phyloP scores from a whole-genome alignment of 257 asterid genomes.

The Fraxinus anomala region DNA sequence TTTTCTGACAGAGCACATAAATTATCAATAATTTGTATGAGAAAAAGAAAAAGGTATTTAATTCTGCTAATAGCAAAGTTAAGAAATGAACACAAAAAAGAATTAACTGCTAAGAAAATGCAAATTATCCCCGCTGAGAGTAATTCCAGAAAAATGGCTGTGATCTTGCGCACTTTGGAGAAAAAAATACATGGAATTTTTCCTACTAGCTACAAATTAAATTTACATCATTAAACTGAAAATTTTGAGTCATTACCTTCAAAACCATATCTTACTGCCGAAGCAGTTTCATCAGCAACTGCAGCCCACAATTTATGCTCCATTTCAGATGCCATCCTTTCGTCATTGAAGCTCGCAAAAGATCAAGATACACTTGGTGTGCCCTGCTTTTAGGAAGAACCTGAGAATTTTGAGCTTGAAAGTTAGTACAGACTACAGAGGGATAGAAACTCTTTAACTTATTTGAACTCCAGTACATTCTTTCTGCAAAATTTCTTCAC shows the following conservation, averaged over 20 bases:
- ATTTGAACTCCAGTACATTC: slow-evolving; percentile 58
- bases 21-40: background rate
- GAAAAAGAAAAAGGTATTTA: slow-evolving; percentile 17
- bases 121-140: background rate
- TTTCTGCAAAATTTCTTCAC: slow-evolving; percentile 78
- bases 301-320: slow-evolving; percentile 84
- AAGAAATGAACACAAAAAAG: slow-evolving; percentile 9
- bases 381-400: slow-evolving; percentile 95
- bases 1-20: slow-evolving; percentile 41
- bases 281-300: slow-evolving; percentile 89
- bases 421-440: slow-evolving; percentile 53
- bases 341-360: slow-evolving; percentile 64
- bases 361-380: slow-evolving; percentile 83
- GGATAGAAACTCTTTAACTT: slow-evolving; percentile 61
- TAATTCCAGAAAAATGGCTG: slow-evolving; percentile 19
- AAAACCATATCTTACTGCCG: slow-evolving; percentile 84
- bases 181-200: slow-evolving; percentile 16
- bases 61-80: slow-evolving; percentile 4
- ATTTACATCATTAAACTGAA: slow-evolving; percentile 15
- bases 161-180: slow-evolving; percentile 20
- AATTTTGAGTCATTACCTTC: slow-evolving; percentile 50
- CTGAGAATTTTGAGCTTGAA: slow-evolving; percentile 68
- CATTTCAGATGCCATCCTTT: slow-evolving; percentile 56
- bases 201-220: slow-evolving; percentile 15
- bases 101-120: slow-evolving; percentile 5